Percentiles rank a stretch among this genome's conserved stretches.
Evolutionary conservation across 805 yeast species (phyloP).

Genomic region (Komagataella phaffii): DNA sequence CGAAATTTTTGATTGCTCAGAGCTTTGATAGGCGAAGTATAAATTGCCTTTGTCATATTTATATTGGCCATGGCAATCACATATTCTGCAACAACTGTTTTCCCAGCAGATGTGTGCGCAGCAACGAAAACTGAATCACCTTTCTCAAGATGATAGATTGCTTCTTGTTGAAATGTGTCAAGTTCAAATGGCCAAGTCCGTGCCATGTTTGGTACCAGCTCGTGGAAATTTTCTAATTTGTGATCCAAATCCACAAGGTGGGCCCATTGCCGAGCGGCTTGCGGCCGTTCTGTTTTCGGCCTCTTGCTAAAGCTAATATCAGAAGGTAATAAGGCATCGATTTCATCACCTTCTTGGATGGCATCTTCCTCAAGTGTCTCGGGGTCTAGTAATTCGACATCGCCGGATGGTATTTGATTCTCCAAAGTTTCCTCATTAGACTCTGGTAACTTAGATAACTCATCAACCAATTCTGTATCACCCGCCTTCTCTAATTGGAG

Average conservation of each 20-base stretch:
- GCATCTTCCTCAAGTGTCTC: conserved; percentile 4
- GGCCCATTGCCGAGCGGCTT: conserved; percentile 62
- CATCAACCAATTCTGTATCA: conserved; percentile 2
- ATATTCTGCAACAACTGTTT: conserved; percentile 95
- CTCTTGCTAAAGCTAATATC: background rate
- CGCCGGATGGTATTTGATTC: conserved; percentile 3
- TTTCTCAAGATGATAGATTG: conserved; percentile 89
- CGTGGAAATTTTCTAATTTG: conserved; percentile 70
- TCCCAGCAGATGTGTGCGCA: conserved; percentile 98
- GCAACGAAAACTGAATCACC: conserved; percentile 98
- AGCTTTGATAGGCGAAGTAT: conserved; percentile 92
- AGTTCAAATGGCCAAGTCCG: conserved; percentile 89
- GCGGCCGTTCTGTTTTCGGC: conserved; percentile 1
- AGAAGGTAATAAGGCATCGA: background rate
- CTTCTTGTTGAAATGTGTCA: conserved; percentile 94
- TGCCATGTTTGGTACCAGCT: conserved; percentile 87
- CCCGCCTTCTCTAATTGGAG: conserved; percentile 18
- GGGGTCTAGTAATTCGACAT: conserved; percentile 3
- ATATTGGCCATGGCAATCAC: conserved; percentile 95
- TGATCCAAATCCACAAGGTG: conserved; percentile 86
- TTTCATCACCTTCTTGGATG: conserved; percentile 4
- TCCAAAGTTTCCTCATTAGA: conserved; percentile 1
- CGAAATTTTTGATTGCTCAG: conserved; percentile 82
- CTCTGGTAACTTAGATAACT: conserved; percentile 3
- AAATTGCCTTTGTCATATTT: conserved; percentile 93